Conservation (phyloP, 129 eudicot species). For the Logfia minima region DNA sequence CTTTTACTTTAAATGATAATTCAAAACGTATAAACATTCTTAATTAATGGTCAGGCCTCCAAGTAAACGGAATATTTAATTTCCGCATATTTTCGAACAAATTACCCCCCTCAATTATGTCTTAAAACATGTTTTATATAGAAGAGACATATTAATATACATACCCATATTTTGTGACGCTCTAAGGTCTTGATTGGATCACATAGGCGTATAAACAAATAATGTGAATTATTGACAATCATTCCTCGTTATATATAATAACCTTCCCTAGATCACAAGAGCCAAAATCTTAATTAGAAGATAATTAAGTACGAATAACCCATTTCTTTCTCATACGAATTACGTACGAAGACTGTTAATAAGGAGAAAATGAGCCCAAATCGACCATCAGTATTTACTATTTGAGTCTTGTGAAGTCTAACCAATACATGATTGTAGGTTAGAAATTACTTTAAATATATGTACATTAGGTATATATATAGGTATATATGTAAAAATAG, state of each 20-base stretch:
- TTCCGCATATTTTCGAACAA: too few relatives aligned
- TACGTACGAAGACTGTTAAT: not conserved
- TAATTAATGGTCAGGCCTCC: not conserved
- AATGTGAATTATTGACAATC: not conserved
- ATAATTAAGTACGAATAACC: too few relatives aligned
- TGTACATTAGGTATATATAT: not conserved
- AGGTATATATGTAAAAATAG: not conserved
- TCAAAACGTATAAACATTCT: conserved; percentile 21
- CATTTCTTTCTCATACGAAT: conserved; percentile 11
- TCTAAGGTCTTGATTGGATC: conserved; percentile 8
- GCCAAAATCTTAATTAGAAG: too few relatives aligned
- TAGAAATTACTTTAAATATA: not conserved
- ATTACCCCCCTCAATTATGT: not conserved
- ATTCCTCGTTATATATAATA: too few relatives aligned
- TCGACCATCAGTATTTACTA: too few relatives aligned
- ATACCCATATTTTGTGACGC: too few relatives aligned
- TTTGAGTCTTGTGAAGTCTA: too few relatives aligned
- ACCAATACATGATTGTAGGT: too few relatives aligned
- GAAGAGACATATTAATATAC: too few relatives aligned
- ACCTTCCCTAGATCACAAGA: too few relatives aligned
- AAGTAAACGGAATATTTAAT: too few relatives aligned
- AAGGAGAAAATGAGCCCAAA: too few relatives aligned
- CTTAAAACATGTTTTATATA: not conserved
- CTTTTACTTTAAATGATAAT: conserved; percentile 21
- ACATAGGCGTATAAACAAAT: not conserved